These are phyloP conservation scores for Colletotrichum agaves DNA, from an alignment of 2,329 filamentous ascomycete genomes.

Conservation along the genomic window DNA sequence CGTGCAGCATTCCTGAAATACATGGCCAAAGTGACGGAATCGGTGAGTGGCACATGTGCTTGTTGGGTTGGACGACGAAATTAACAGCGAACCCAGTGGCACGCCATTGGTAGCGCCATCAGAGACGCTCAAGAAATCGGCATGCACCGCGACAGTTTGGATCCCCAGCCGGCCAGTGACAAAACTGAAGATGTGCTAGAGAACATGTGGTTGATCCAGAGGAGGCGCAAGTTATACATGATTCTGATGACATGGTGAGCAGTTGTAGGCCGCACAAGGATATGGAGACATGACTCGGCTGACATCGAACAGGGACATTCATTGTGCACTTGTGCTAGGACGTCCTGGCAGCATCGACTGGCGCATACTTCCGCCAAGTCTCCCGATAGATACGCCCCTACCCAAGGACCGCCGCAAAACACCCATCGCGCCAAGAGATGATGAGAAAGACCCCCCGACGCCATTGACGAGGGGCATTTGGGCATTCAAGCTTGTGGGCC, in stretches of 20 bases:
- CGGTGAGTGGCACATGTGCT: conserved; percentile 50
- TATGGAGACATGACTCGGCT: conserved; percentile 30
- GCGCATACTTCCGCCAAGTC: conserved; percentile 56
- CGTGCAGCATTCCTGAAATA: conserved; percentile 68
- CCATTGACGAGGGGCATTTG: conserved; percentile 65
- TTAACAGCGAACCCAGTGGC: conserved; percentile 54
- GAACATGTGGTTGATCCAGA: conserved; percentile 68
- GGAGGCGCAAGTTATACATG: conserved; percentile 64
- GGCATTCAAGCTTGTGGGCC: conserved; percentile 58
- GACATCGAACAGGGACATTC: conserved; percentile 59
- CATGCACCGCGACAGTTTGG: conserved; percentile 64
- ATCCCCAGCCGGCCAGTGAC: conserved; percentile 59
- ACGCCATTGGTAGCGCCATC: conserved; percentile 66
- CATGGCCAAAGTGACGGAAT: conserved; percentile 67
- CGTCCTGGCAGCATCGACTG: conserved; percentile 67
- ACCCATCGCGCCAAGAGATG: conserved; percentile 58
- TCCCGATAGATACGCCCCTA: conserved; percentile 64
- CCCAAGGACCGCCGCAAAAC: conserved; percentile 59
- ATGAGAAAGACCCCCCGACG: conserved; percentile 63
- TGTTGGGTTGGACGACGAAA: not conserved
- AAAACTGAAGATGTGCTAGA: conserved; percentile 61
- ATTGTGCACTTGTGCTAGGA: conserved; percentile 64
- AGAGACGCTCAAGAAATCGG: conserved; percentile 72
- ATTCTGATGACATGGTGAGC: conserved; percentile 56
- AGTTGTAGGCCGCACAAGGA: conserved; percentile 21